Conservation (phyloP, 2,329 filamentous ascomycete genomes). For the Parastagonospora avenae region DNA sequence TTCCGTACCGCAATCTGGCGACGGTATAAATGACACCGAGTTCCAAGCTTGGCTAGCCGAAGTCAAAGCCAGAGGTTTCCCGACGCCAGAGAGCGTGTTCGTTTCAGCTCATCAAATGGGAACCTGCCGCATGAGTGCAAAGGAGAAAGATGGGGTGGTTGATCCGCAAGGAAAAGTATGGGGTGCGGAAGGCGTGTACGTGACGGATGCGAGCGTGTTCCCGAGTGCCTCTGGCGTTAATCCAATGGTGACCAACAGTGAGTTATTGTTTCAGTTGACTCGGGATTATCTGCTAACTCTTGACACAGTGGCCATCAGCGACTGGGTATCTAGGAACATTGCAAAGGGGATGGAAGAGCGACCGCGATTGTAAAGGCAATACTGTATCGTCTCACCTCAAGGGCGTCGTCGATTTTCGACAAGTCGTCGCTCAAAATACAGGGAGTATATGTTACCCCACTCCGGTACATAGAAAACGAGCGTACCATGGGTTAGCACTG, state of each 20-base stretch:
- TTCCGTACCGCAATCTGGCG: conserved; percentile 9
- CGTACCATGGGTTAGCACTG: no score
- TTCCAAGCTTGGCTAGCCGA: conserved; percentile 67
- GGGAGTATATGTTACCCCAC: no score
- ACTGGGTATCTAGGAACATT: conserved; percentile 43
- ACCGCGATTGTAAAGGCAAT: conserved; percentile 19
- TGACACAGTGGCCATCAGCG: conserved; percentile 53
- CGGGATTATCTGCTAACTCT: no score
- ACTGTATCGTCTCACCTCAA: not conserved
- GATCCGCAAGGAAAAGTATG: conserved; percentile 59
- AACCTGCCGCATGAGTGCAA: conserved; percentile 71
- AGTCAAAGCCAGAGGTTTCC: conserved; percentile 57
- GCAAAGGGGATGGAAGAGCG: conserved; percentile 29
- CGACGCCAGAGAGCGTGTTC: conserved; percentile 59
- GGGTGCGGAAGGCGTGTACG: conserved; percentile 68
- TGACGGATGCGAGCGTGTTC: conserved; percentile 77
- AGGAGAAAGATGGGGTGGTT: conserved; percentile 50
- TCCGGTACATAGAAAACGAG: no score
- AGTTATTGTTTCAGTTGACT: no score
- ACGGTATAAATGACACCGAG: conserved; percentile 61
- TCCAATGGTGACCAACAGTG: conserved; percentile 74
- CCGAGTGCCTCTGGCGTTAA: conserved; percentile 79
- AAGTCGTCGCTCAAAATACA: no score
- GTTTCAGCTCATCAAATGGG: conserved; percentile 83
- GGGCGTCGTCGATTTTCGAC: no score